Evolutionary conservation across 225 moss, liverwort and hornwort genomes (phyloP), one percentile per base, ranked within the genome.

Genomic region (Asterella californica): DNA sequence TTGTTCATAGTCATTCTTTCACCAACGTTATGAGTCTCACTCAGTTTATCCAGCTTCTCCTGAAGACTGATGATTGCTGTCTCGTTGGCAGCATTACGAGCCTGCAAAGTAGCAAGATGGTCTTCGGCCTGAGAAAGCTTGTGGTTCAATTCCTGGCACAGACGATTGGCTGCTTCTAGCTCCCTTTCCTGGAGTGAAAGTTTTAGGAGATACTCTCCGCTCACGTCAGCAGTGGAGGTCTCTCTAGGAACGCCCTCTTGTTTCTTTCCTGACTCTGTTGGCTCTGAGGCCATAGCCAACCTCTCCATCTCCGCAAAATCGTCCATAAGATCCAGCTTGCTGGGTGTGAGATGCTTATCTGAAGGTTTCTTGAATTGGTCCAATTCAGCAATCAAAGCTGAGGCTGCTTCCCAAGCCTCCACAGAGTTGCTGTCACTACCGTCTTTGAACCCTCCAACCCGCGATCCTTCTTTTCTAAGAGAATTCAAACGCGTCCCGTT

Each of bases 301-400:
- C 83, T 90, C 80, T 96, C 96, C 86, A 96, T 94, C 82, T 94
- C 94, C 73, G 85, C 83, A 54, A 96, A 96, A 65, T 96, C 96
- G 77, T 90, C 88, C 91, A 96, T 90, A 54, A 96, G 88, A n/a
- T 92, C 92, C 72, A 92, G 80, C 62, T 91, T 84, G 34, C 79
- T 72, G 2, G 89, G 80, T 65, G 78, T 81, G 45, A 80, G 79
- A 33, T 53, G 81, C 74, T 89, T 69, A 81, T 81, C 71, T 27
- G 79, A 37, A 29, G 62, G 57, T 70, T 83, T 90, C 63, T 72
- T 82, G 47, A 88, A 85, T 27, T 87, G 76, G 49, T 78, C 89
- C 29, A 82, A 72, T 79, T 86, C 80, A 47, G 82, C 86, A 46
- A 90, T 81, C 54, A 83, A 55, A 21, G 88, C 87, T 18, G 88